Conservation (phyloP, 495 filamentous ascomycete genomes). For the Chaetomium tenue region DNA sequence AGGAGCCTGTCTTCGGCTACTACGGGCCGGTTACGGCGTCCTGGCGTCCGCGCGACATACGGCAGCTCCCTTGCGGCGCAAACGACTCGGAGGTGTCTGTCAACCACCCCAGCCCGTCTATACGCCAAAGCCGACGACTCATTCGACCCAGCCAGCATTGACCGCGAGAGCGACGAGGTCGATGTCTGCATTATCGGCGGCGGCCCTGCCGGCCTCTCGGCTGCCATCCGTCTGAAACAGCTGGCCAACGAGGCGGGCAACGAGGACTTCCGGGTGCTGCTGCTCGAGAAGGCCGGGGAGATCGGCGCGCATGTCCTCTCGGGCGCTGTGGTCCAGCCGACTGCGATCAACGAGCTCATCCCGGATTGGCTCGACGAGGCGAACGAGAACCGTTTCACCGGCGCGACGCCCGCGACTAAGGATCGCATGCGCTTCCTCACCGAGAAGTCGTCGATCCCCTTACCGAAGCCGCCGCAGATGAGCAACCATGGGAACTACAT, state of each 20-base stretch:
- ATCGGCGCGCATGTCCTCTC: slow-evolving; percentile 94
- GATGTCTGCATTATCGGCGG: slow-evolving; percentile 97
- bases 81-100: slow-evolving; percentile 21
- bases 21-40: slow-evolving; percentile 15
- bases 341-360: slow-evolving; percentile 82
- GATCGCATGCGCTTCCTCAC: slow-evolving; percentile 96
- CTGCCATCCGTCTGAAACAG: slow-evolving; percentile 94
- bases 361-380: slow-evolving; percentile 89
- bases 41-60: slow-evolving; percentile 6
- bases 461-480: slow-evolving; percentile 95
- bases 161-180: slow-evolving; percentile 87
- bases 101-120: slow-evolving; percentile 50
- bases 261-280: slow-evolving; percentile 87
- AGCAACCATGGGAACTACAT: slow-evolving; percentile 98
- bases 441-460: slow-evolving; percentile 69
- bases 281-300: slow-evolving; percentile 95
- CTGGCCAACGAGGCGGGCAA: slow-evolving; percentile 93
- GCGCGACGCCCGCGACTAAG: slow-evolving; percentile 73
- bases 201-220: slow-evolving; percentile 86
- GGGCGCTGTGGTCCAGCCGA: slow-evolving; percentile 91
- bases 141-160: slow-evolving; percentile 70
- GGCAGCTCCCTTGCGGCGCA: slow-evolving; percentile 8
- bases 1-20: slow-evolving; percentile 26
- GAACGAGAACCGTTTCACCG: slow-evolving; percentile 80
- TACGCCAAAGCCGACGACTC: slow-evolving; percentile 53